phyloP scores from a whole-genome alignment of 139 green algal species.

The Chlamydomonas sp. region DNA sequence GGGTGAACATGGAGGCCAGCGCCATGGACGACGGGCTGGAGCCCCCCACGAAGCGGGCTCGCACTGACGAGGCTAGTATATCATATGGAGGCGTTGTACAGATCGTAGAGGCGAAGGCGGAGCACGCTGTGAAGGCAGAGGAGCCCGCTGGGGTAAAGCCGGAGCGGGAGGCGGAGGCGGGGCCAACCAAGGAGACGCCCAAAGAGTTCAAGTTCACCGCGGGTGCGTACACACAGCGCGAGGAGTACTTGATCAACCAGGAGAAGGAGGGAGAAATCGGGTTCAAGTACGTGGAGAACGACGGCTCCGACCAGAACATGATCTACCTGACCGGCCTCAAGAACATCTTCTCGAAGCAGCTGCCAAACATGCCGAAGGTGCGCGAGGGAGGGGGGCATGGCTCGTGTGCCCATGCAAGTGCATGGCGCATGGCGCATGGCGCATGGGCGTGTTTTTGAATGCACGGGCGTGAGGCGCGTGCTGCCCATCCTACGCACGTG shows the following conservation, averaged over 20 bases:
- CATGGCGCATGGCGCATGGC: too few relatives aligned
- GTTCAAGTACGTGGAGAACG: slow-evolving; percentile 63
- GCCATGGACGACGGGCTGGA: too few relatives aligned
- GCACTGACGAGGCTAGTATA: too few relatives aligned
- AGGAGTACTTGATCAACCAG: slow-evolving; percentile 46
- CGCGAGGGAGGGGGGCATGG: too few relatives aligned
- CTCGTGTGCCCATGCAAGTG: too few relatives aligned
- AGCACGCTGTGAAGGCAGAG: not conserved
- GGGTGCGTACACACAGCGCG: slow-evolving; percentile 50
- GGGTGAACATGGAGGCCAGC: too few relatives aligned
- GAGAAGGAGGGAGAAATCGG: slow-evolving; percentile 55
- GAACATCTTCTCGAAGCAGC: slow-evolving; percentile 90
- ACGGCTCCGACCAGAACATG: slow-evolving; percentile 42
- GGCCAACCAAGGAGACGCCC: not conserved
- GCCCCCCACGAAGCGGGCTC: too few relatives aligned
- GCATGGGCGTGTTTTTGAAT: not conserved
- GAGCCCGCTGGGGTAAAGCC: not conserved
- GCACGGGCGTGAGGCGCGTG: not conserved
- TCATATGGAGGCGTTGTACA: too few relatives aligned
- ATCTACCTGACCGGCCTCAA: slow-evolving; percentile 66
- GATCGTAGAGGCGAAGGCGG: not conserved
- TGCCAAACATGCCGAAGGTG: slow-evolving; percentile 95
- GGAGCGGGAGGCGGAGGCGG: not conserved
- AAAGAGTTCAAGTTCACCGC: not conserved
- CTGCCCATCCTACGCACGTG: too few relatives aligned